Evolutionary conservation across 805 yeast species (phyloP).

Genomic region (Candida manassasensis): DNA sequence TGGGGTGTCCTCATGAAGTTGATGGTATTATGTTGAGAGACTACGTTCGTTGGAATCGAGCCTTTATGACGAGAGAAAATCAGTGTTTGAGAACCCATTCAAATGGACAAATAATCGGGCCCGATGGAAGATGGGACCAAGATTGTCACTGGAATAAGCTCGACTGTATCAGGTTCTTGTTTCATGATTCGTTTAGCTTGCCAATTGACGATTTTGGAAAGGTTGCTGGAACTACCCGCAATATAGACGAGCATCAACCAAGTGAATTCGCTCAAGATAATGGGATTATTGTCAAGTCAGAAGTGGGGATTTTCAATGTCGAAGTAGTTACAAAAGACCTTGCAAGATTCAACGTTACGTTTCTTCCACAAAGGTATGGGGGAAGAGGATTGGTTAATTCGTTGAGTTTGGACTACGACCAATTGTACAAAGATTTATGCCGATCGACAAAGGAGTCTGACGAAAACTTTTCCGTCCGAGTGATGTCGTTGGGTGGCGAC

Average conservation of each 20-base stretch:
- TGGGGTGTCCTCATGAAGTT: slow-evolving; percentile 91
- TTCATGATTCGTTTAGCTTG: slow-evolving; percentile 74
- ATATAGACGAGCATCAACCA: slow-evolving; percentile 15
- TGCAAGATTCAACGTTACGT: slow-evolving; percentile 58
- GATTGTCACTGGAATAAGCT: slow-evolving; percentile 87
- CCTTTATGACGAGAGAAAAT: slow-evolving; percentile 70
- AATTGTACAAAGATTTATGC: slow-evolving; percentile 24
- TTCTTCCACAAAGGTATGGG: slow-evolving; percentile 47
- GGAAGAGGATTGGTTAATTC: slow-evolving; percentile 60
- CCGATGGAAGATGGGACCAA: slow-evolving; percentile 40
- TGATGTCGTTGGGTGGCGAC: slow-evolving; percentile 59
- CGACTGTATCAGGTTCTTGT: slow-evolving; percentile 71
- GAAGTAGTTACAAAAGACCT: slow-evolving; percentile 61
- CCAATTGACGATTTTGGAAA: slow-evolving; percentile 55
- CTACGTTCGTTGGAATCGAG: slow-evolving; percentile 73
- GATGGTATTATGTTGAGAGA: slow-evolving; percentile 89
- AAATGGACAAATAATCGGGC: slow-evolving; percentile 38
- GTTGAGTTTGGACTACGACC: slow-evolving; percentile 43
- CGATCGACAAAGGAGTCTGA: slow-evolving; percentile 16
- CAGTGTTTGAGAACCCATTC: slow-evolving; percentile 49
- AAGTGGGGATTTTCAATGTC: slow-evolving; percentile 67
- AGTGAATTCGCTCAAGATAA: slow-evolving; percentile 10
- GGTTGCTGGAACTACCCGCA: slow-evolving; percentile 27
- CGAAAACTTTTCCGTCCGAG: slow-evolving; percentile 44
- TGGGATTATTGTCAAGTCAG: slow-evolving; percentile 40